Evolutionary conservation across 768 basidiomycete species (phyloP).

Genomic region (Agaricus subrufescens): DNA sequence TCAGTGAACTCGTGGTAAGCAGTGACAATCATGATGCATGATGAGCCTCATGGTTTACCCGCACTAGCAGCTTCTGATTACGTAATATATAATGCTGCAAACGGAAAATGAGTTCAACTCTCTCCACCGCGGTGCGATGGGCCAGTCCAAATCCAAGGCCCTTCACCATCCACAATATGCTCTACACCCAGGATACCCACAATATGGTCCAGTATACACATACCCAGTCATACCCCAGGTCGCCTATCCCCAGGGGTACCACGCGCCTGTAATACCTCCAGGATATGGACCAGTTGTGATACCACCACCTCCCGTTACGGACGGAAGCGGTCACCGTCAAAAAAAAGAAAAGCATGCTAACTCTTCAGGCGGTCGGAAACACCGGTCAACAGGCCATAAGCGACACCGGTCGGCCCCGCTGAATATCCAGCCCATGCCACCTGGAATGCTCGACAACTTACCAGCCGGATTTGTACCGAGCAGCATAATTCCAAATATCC

Average conservation of each 20-base stretch:
- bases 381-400: background rate
- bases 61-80: background rate
- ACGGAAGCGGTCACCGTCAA: conserved; percentile 12
- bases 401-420: background rate
- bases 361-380: background rate
- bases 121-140: background rate
- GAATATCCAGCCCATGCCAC: conserved; percentile 3
- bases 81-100: conserved; percentile 1
- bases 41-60: too few species aligned
- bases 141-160: conserved; percentile 9
- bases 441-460: conserved; percentile 20
- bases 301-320: conserved; percentile 18
- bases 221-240: background rate
- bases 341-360: background rate
- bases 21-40: too few species aligned
- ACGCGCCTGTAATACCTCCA: conserved; percentile 14
- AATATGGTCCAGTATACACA: conserved; percentile 4
- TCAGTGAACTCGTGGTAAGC: too few species aligned
- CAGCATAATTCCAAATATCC: conserved; percentile 12
- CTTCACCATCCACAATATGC: conserved; percentile 2
- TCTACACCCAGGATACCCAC: conserved; percentile 5
- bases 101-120: conserved; percentile 6
- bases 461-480: conserved; percentile 18
- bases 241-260: conserved; percentile 10
- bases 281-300: conserved; percentile 14